A percentile compares a stretch with the other conserved stretches of the same genome.
phyloP scores from a whole-genome alignment of 1,284 basidiomycete species.

The Trichosporon faecale region DNA sequence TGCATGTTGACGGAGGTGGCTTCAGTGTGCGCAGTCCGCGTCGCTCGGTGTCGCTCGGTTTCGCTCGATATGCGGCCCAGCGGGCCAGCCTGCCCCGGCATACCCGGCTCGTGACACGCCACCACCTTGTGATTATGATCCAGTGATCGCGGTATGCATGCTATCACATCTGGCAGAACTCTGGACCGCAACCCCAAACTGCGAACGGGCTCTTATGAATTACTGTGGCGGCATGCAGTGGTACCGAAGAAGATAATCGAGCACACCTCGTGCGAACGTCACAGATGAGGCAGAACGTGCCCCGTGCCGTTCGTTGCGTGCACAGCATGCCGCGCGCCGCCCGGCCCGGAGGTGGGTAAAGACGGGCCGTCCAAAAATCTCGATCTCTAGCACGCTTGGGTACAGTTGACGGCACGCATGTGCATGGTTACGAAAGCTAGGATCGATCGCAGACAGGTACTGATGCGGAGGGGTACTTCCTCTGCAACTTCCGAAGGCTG shows the following conservation, averaged over 20 bases:
- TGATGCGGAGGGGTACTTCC: not conserved
- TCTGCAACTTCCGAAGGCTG: not conserved
- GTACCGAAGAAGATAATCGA: not conserved
- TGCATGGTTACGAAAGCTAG: not conserved
- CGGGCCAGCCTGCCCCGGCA: no score
- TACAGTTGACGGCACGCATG: not conserved
- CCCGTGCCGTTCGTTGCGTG: not conserved
- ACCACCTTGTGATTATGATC: not conserved
- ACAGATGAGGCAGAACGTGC: not conserved
- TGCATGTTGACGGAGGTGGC: not conserved
- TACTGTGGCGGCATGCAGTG: not conserved
- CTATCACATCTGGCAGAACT: not conserved
- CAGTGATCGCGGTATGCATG: not conserved
- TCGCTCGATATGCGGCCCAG: no score
- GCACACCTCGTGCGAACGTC: not conserved
- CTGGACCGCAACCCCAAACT: not conserved
- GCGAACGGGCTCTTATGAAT: not conserved
- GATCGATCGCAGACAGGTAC: not conserved
- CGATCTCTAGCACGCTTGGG: not conserved
- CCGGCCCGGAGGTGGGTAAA: not conserved
- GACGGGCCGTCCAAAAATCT: not conserved
- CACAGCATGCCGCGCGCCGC: not conserved
- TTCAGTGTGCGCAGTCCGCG: not conserved
- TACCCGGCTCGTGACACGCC: not conserved
- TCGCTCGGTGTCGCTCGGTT: not conserved